Evolutionary conservation across 805 yeast genomes (phyloP).

Genomic region (Blastobotrys terrestris): DNA sequence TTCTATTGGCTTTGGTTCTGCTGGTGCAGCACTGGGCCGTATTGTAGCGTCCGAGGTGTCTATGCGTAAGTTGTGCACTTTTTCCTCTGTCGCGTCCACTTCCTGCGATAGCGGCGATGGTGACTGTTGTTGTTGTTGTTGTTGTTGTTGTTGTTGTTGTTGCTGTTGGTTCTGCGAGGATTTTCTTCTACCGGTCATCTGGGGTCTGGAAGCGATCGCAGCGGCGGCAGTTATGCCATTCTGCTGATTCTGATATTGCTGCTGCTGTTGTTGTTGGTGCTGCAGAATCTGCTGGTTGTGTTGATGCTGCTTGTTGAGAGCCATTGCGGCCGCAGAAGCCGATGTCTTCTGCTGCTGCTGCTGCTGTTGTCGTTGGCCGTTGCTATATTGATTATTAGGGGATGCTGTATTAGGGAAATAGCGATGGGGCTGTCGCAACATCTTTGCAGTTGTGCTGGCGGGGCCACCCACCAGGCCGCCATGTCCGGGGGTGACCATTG

Average conservation of each 20-base stretch:
- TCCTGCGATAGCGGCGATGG: constrained; percentile 1
- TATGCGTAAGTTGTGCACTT: neutral
- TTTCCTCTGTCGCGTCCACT: neutral
- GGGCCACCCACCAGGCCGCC: neutral
- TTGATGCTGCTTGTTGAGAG: constrained; percentile 14
- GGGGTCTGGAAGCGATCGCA: constrained; percentile 7
- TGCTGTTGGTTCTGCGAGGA: neutral
- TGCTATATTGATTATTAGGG: neutral
- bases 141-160: constrained; percentile 4
- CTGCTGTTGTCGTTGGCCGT: neutral
- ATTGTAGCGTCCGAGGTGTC: neutral
- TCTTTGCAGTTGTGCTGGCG: neutral
- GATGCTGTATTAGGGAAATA: neutral
- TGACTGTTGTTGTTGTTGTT: constrained; percentile 3
- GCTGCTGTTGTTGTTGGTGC: constrained; percentile 6
- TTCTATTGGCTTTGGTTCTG: constrained; percentile 5
- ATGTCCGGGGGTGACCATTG: neutral
- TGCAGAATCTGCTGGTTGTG: constrained; percentile 13
- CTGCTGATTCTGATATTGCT: constrained; percentile 13
- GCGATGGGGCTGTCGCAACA: neutral
- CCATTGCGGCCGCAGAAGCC: constrained; percentile 23
- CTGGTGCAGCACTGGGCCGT: constrained; percentile 1
- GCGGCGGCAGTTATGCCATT: neutral
- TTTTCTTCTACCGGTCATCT: neutral
- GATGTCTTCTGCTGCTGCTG: neutral